Base-by-base conservation (phyloP, 2,329 filamentous ascomycete genomes). In the Exophiala phaeomuriformis region DNA sequence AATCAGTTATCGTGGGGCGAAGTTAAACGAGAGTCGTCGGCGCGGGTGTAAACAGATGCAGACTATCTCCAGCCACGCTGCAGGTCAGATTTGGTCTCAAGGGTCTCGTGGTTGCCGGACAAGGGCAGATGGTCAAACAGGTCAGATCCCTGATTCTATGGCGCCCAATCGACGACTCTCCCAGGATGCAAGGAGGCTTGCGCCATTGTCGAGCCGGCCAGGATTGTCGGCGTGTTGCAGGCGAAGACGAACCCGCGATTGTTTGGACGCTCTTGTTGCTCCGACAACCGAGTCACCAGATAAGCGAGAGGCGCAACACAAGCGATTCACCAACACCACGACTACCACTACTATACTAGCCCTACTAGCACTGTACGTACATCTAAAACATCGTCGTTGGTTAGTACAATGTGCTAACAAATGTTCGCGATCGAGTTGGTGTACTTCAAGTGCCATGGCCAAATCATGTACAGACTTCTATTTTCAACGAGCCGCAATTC, bases 41-140 rank as follows among this genome's bases (percentile, higher is more conserved):
- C 37, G 29, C 9, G 28, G 7, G 48, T 48, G 52, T 55, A 50
- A 55, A 55, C 52, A 55, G 37, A 54, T 42, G 53, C 56, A 50
- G 39, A 40, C n/a, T 28, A 45, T 12, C 42, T n/a, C 53, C 54
- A 57, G 57, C 53, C 54, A 55, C 53, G 44, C 44, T 27, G 46
- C 28, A 51, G 36, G 44, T 39, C 42, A 31, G 47, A 33, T 30
- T 8, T 42, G 29, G 31, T 32, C 5, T 40, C 19, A 7, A 59
- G 57, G 52, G 50, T 53, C 35, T 35, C 43, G 49, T 33, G 49
- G 37, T 46, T 54, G 52, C 19, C 19, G 19, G 19, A 19, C 19
- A 19, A 19, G 19, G 19, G 19, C 30, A 28, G 39, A 39, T 35
- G 57, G 51, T 53, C 31, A 37, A 29, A 42, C 42, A 12, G n/a